A percentile compares a stretch with the other conserved stretches of the same genome.
Evolutionary conservation across 2,329 filamentous ascomycete genomes (phyloP).

Genomic region (Colletotrichum phormii): DNA sequence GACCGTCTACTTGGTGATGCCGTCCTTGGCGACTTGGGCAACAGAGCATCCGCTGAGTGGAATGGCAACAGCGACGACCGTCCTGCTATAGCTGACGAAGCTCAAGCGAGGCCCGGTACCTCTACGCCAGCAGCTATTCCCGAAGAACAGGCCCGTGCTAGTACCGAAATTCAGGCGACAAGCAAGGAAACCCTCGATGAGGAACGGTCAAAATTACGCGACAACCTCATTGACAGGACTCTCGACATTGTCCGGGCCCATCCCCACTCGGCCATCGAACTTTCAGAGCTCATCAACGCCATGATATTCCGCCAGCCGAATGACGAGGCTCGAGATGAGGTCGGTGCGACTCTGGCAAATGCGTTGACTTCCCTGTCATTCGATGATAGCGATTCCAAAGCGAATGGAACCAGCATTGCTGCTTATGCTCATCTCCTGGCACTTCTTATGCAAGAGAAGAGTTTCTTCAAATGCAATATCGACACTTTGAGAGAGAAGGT

Average conservation of each 20-base stretch:
- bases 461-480: conserved; percentile 83
- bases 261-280: conserved; percentile 88
- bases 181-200: conserved; percentile 85
- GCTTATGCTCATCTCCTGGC: conserved; percentile 94
- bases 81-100: conserved; percentile 13
- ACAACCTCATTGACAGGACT: conserved; percentile 87
- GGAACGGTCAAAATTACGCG: conserved; percentile 77
- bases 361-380: conserved; percentile 79
- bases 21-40: conserved; percentile 38
- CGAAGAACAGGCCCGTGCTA: conserved; percentile 40
- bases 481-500: conserved; percentile 83
- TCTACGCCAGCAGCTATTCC: conserved; percentile 41
- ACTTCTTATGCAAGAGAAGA: conserved; percentile 83
- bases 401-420: conserved; percentile 72
- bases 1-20: conserved; percentile 42
- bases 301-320: conserved; percentile 71
- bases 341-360: conserved; percentile 84
- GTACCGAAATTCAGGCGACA: conserved; percentile 42
- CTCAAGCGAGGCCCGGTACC: conserved; percentile 13
- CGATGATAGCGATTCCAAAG: conserved; percentile 75
- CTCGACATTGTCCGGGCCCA: conserved; percentile 91
- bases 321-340: conserved; percentile 72
- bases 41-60: conserved; percentile 41
- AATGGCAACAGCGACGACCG: conserved; percentile 38
- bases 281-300: conserved; percentile 86